phyloP scores from a whole-genome alignment of 164 flowering plant genomes.

The Warburgia ugandensis region DNA sequence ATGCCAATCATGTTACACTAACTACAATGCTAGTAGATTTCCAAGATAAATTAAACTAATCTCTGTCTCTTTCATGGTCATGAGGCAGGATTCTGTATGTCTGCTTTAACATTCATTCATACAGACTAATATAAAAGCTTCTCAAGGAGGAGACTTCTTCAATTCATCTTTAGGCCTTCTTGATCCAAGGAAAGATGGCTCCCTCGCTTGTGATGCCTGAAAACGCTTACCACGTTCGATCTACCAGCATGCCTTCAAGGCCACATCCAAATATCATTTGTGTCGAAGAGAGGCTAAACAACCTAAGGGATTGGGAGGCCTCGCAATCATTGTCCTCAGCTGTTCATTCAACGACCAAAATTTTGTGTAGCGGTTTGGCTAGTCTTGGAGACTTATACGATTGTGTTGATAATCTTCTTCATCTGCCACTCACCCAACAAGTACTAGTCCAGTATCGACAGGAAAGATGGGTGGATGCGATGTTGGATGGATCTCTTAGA shows the following conservation, averaged over 20 bases:
- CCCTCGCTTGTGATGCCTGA: constrained; percentile 2
- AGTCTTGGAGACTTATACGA: constrained; percentile 12
- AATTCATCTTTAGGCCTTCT: neutral
- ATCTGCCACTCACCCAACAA: constrained; percentile 14
- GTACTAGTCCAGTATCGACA: neutral
- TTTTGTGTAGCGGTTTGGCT: neutral
- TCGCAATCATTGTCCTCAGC: neutral
- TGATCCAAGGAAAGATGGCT: neutral
- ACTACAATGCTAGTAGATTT: too few species aligned
- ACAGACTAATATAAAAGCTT: too few species aligned
- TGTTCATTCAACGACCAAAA: neutral
- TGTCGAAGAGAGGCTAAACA: constrained; percentile 5
- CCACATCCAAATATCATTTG: constrained; percentile 1
- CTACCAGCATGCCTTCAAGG: constrained; percentile 8
- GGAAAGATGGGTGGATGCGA: constrained; percentile 22
- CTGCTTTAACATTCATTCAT: too few species aligned
- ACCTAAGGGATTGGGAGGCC: constrained; percentile 4
- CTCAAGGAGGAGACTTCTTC: too few species aligned
- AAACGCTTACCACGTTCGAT: constrained; percentile 10
- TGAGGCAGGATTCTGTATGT: too few species aligned
- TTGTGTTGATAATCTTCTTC: constrained; percentile 14
- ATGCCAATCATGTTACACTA: too few species aligned
- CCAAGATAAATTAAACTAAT: too few species aligned
- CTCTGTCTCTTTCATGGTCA: too few species aligned
- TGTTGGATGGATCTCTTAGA: constrained; percentile 26